Conservation (phyloP, 768 basidiomycete genomes). For the Podaxis rugospora region DNA sequence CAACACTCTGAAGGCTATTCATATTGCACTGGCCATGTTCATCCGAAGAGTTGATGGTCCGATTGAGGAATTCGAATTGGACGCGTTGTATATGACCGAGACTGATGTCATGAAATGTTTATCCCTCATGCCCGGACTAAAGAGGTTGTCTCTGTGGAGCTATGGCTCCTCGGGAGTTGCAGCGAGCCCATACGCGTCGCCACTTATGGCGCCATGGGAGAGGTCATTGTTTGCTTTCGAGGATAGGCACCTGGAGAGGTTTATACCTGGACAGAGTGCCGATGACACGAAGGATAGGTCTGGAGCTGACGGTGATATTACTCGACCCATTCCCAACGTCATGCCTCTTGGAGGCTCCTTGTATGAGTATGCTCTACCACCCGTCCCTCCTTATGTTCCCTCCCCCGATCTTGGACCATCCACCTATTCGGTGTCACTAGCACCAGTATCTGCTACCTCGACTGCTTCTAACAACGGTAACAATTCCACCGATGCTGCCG, state of each 20-base stretch:
- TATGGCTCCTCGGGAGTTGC: not conserved
- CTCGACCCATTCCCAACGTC: not conserved
- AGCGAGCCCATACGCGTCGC: slow-evolving; percentile 3
- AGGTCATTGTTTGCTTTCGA: not conserved
- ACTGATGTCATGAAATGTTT: slow-evolving; percentile 9
- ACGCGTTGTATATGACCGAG: slow-evolving; percentile 5
- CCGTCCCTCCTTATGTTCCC: not conserved
- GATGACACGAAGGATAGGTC: not conserved
- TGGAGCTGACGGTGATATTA: not conserved
- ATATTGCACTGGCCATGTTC: slow-evolving; percentile 6
- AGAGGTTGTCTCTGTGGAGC: slow-evolving; percentile 5
- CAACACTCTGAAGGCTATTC: not conserved
- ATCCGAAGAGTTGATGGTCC: not conserved
- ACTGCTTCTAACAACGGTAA: not conserved
- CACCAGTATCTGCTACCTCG: not conserved
- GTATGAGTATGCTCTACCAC: not conserved
- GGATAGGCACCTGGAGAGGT: slow-evolving; percentile 7
- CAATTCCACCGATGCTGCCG: not conserved
- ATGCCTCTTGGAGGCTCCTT: not conserved
- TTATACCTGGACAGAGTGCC: not conserved
- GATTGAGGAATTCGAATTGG: slow-evolving; percentile 7
- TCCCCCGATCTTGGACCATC: not conserved
- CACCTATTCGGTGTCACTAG: not conserved
- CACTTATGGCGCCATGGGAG: slow-evolving; percentile 1
- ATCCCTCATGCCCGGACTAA: slow-evolving; percentile 5